Conservation (phyloP, 73 alveolate genomes). For the Blepharisma japonicum region DNA sequence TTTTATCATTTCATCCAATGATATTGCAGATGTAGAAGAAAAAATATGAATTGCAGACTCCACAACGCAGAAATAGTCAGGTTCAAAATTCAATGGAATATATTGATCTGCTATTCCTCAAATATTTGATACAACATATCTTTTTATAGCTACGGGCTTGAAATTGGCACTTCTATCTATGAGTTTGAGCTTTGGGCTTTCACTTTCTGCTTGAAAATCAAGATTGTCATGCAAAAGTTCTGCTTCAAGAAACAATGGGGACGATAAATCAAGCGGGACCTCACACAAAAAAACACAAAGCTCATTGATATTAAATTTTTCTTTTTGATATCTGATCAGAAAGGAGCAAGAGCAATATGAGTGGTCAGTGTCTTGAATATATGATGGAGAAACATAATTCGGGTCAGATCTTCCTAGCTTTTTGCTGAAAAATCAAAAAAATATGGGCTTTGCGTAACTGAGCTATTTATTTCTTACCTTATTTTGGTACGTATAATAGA, state of each 20-base stretch:
- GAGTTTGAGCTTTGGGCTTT: background rate
- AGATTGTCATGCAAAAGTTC: background rate
- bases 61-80: background rate
- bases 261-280: background rate
- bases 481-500: conserved; percentile 15
- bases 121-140: background rate
- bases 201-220: background rate
- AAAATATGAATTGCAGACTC: background rate
- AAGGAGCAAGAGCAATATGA: conserved; percentile 57
- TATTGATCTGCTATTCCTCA: background rate
- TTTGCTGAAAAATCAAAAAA: no score
- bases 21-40: no score
- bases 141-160: background rate
- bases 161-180: background rate
- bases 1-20: no score
- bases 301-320: conserved; percentile 41
- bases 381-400: conserved; percentile 35
- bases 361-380: conserved; percentile 45
- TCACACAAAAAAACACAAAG: background rate
- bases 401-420: no score
- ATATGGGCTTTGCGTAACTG: no score
- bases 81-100: conserved; percentile 12
- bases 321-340: conserved; percentile 71
- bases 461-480: no score
- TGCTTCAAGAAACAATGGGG: background rate